Evolutionary conservation across 139 green algal species (phyloP).

Genomic region (Closterium sp.): DNA sequence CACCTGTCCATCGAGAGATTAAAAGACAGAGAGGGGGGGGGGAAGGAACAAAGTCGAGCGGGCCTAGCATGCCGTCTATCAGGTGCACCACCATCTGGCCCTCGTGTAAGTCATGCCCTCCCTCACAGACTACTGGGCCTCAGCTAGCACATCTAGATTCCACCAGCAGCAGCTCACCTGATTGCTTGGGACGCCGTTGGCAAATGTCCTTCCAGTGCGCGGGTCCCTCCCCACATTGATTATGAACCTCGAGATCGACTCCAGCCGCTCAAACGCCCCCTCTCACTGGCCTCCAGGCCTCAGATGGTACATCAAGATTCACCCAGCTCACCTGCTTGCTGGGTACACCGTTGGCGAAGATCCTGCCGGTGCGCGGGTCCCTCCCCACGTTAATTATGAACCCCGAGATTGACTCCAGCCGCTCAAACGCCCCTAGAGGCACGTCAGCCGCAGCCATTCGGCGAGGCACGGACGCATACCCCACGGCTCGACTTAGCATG

Average conservation of each 20-base stretch:
- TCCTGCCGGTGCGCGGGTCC: neutral
- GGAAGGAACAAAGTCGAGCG: neutral
- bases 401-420: neutral
- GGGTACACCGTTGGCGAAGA: neutral
- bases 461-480: neutral
- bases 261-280: neutral
- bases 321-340: neutral
- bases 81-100: constrained; percentile 1
- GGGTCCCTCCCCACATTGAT: constrained; percentile 3
- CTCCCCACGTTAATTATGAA: neutral
- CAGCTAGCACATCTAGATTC: no score
- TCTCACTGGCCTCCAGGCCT: neutral
- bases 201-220: neutral
- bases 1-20: neutral
- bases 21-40: no score
- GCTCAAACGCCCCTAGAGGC: neutral
- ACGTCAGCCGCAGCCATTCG: neutral
- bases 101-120: neutral
- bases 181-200: neutral
- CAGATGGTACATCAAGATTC: no score
- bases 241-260: constrained; percentile 7
- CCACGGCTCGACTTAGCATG: neutral
- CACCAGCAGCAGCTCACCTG: no score
- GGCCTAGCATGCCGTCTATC: neutral
- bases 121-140: no score